Evolutionary conservation across 1,284 basidiomycete species (phyloP), one percentile per base, ranked within the genome.

Genomic region (Cryptococcus hybrid): DNA sequence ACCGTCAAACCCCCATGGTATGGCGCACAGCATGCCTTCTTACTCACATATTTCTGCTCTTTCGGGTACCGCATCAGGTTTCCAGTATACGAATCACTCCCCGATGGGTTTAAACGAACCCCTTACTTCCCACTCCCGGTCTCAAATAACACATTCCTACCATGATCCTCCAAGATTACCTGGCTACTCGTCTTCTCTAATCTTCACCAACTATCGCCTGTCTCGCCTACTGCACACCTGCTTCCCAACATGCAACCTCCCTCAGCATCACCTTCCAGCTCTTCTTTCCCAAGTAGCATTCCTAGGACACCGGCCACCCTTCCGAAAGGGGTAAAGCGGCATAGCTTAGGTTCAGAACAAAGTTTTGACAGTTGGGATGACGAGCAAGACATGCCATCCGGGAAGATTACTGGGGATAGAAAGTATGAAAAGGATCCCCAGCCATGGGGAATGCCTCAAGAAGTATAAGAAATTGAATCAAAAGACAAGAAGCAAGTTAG

Each of bases 391-490:
- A 44, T 38, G 18, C 7, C 13, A 11, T 5, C 6, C 13, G 24
- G 52, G 8, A 49, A 49, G 24, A 47, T 51, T 24, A 39, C 45
- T n/a, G 44, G 49, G 9, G 59, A 57, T 15, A 39, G 49, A n/a
- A 30, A 30, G 46, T 45, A 24, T 46, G 54, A 37, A 52, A 50
- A 13, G 15, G 65, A 67, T 2, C 62, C 69, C 2, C 68, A 74
- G 57, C 73, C 71, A 2, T 76, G 73, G 73, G 74, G 71, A 1
- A 74, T 76, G 72, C 74, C 74, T 0, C 72, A 75, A 54, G 71
- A 73, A 71, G 52, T 76, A 76, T 58, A 70, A 71, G 55, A 68
- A 68, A 8, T 57, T 76, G 44, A 70, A 66, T 43, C 73, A 3
- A 64, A 63, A 18, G 74, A 74, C 48, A 76, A 76, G 66, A 75